A percentile compares a stretch with the other conserved stretches of the same genome.
Evolutionary conservation across 495 filamentous ascomycete genomes (phyloP).

Genomic region (Aspergillus funiculosus): DNA sequence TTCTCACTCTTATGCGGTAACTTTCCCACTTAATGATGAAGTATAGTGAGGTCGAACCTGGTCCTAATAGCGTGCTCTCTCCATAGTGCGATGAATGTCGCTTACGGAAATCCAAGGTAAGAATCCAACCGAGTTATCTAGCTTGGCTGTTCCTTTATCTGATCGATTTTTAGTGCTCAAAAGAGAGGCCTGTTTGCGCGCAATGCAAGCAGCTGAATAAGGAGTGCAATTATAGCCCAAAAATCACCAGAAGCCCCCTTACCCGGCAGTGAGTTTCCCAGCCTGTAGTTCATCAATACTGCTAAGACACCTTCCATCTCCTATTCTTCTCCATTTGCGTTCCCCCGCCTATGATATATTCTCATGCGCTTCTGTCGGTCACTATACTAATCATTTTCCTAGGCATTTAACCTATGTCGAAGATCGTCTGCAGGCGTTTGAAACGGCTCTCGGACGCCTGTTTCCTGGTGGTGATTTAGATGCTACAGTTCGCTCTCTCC

Average conservation of each 20-base stretch:
- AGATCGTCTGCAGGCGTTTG: constrained; percentile 42
- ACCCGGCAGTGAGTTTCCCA: constrained; percentile 39
- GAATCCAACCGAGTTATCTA: not conserved
- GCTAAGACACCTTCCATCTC: not conserved
- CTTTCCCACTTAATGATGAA: constrained; percentile 14
- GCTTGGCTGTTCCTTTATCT: constrained; percentile 1
- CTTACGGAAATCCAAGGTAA: constrained; percentile 45
- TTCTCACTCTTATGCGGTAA: constrained; percentile 45
- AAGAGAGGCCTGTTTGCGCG: constrained; percentile 40
- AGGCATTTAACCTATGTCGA: constrained; percentile 48
- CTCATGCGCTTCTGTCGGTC: not conserved
- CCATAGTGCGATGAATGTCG: constrained; percentile 47
- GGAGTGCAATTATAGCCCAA: constrained; percentile 47
- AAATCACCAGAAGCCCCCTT: constrained; percentile 42
- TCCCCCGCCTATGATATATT: not conserved
- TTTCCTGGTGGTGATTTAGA: constrained; percentile 46
- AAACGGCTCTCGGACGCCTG: constrained; percentile 39
- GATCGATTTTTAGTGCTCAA: constrained; percentile 37
- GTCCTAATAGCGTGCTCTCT: not conserved
- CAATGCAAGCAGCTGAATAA: constrained; percentile 43
- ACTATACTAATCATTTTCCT: not conserved
- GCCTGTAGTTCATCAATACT: no score
- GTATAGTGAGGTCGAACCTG: not conserved
- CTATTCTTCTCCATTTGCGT: not conserved
- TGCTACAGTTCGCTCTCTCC: constrained; percentile 38